A percentile compares a stretch with the other conserved stretches of the same genome.
These are phyloP conservation scores for Candolleomyces eurysporus DNA, from an alignment of 768 basidiomycete species.

Conservation along the genomic window DNA sequence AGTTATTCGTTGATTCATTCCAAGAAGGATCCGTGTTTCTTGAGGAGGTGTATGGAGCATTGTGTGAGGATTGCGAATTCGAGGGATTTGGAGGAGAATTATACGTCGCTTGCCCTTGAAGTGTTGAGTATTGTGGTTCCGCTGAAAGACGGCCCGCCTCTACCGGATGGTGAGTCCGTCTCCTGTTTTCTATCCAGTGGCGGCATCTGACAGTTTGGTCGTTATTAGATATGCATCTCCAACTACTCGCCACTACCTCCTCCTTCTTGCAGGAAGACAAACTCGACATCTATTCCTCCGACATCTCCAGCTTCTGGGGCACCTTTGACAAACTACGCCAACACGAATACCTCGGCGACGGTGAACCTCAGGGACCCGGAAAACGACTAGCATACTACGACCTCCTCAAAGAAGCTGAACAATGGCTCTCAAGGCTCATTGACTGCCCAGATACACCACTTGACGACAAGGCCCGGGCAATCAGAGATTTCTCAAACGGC, in stretches of 20 bases:
- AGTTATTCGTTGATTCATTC: background rate
- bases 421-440: background rate
- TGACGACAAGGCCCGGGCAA: background rate
- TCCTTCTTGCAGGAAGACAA: background rate
- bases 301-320: background rate
- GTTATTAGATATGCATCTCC: background rate
- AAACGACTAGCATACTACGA: background rate
- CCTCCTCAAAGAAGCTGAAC: slow-evolving; percentile 1
- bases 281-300: background rate
- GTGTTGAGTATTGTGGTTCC: background rate
- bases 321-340: background rate
- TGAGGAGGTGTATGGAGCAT: background rate
- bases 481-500: background rate
- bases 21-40: background rate
- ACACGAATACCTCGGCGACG: background rate
- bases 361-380: background rate
- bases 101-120: background rate
- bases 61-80: background rate
- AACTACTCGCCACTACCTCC: background rate
- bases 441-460: background rate
- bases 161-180: background rate
- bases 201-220: background rate
- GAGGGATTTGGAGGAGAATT: background rate
- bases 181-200: background rate
- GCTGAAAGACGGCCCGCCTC: background rate